Evolutionary conservation across 2,329 filamentous ascomycete species (phyloP).

Genomic region (Penicillium sp.): DNA sequence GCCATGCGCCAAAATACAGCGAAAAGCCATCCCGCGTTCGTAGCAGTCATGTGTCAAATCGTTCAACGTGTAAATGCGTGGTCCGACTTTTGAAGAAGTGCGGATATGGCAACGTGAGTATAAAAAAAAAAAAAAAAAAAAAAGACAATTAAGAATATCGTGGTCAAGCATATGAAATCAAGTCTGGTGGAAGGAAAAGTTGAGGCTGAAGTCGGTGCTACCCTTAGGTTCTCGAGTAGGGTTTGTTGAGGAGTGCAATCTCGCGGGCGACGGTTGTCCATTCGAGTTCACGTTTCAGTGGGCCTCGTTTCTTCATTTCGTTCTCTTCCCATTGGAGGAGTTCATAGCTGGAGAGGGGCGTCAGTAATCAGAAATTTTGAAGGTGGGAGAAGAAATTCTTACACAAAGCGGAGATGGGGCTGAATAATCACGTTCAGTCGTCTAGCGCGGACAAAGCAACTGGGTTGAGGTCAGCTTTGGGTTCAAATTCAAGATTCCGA

Average conservation of each 20-base stretch:
- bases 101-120: conserved; percentile 1
- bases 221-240: conserved; percentile 65
- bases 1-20: conserved; percentile 18
- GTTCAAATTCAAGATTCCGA: neutral
- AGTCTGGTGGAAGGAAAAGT: neutral
- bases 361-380: conserved; percentile 13
- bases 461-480: conserved; percentile 24
- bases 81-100: neutral
- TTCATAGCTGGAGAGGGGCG: conserved; percentile 59
- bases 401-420: conserved; percentile 89
- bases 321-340: conserved; percentile 92
- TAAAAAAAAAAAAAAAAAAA: conserved; percentile 7
- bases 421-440: conserved; percentile 97
- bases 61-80: conserved; percentile 14
- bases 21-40: conserved; percentile 14
- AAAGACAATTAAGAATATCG: conserved; percentile 1
- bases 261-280: conserved; percentile 87
- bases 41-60: conserved; percentile 22
- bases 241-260: conserved; percentile 93
- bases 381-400: conserved; percentile 14
- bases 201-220: neutral
- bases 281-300: conserved; percentile 74
- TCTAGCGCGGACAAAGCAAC: conserved; percentile 87
- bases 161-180: conserved; percentile 3
- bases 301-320: conserved; percentile 56